phyloP scores from a whole-genome alignment of 208 protist species.

The Angomonas deanei region DNA sequence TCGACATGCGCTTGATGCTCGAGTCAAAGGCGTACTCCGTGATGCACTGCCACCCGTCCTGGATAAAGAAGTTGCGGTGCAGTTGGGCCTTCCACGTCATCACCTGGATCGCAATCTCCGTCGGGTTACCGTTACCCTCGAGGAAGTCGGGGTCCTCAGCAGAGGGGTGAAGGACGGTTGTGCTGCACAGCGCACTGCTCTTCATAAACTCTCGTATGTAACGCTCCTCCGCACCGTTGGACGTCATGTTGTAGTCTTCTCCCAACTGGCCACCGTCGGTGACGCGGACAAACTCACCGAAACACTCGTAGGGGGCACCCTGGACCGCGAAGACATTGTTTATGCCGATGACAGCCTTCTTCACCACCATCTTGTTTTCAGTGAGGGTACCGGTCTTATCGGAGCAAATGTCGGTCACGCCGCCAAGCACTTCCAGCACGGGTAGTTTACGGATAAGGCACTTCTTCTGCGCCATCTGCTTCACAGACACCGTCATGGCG shows the following conservation, averaged over 20 bases:
- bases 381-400: slow-evolving; percentile 94
- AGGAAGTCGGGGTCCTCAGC: slow-evolving; percentile 60
- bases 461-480: slow-evolving; percentile 81
- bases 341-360: slow-evolving; percentile 61
- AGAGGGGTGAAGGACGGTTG: slow-evolving; percentile 49
- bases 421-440: slow-evolving; percentile 86
- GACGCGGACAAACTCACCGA: slow-evolving; percentile 57
- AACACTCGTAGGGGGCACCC: slow-evolving; percentile 66
- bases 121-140: slow-evolving; percentile 77
- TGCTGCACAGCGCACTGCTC: slow-evolving; percentile 75
- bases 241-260: slow-evolving; percentile 31
- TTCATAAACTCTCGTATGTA: slow-evolving; percentile 72
- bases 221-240: slow-evolving; percentile 24
- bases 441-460: slow-evolving; percentile 81
- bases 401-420: slow-evolving; percentile 90
- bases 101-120: slow-evolving; percentile 85
- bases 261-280: slow-evolving; percentile 21
- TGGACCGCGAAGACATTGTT: slow-evolving; percentile 56
- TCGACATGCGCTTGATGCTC: slow-evolving; percentile 85
- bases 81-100: slow-evolving; percentile 84
- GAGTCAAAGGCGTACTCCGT: slow-evolving; percentile 87
- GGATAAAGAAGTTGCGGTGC: slow-evolving; percentile 52
- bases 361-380: slow-evolving; percentile 92
- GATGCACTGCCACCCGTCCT: slow-evolving; percentile 73
- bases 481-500: slow-evolving; percentile 80